Percentiles rank a stretch among this genome's conserved stretches.
phyloP scores from a whole-genome alignment of 2,329 filamentous ascomycete species.

The Aspergillus novoparasiticus region DNA sequence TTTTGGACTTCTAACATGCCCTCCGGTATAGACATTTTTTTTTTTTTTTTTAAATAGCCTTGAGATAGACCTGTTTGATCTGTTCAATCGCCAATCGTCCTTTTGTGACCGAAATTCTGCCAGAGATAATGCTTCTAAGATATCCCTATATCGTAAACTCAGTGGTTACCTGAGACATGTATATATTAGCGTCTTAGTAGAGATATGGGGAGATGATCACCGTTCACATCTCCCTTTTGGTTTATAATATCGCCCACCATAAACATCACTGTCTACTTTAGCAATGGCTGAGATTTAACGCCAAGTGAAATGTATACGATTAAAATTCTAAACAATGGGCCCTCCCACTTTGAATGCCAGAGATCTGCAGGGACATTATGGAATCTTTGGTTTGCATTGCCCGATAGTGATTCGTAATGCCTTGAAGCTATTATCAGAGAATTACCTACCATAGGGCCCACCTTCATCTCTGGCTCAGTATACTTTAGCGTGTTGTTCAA shows the following conservation, averaged over 20 bases:
- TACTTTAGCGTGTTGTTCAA: not conserved
- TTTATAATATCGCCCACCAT: not conserved
- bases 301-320: not conserved
- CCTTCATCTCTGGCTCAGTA: not conserved
- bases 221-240: not conserved
- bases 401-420: not conserved
- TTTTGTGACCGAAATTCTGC: not conserved
- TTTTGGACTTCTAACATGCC: not conserved
- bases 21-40: not conserved
- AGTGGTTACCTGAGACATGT: not conserved
- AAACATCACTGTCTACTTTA: too few species aligned
- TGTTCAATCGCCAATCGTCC: accelerated
- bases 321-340: not conserved
- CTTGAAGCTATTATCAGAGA: not conserved
- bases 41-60: too few species aligned
- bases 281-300: not conserved
- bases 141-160: too few species aligned
- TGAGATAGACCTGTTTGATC: not conserved
- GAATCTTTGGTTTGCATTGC: not conserved
- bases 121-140: not conserved
- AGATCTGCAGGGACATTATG: not conserved
- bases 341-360: not conserved
- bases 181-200: not conserved
- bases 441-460: not conserved
- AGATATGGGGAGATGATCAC: not conserved